Conservation (phyloP, 495 filamentous ascomycete genomes). For the Penicillium chermesinum region DNA sequence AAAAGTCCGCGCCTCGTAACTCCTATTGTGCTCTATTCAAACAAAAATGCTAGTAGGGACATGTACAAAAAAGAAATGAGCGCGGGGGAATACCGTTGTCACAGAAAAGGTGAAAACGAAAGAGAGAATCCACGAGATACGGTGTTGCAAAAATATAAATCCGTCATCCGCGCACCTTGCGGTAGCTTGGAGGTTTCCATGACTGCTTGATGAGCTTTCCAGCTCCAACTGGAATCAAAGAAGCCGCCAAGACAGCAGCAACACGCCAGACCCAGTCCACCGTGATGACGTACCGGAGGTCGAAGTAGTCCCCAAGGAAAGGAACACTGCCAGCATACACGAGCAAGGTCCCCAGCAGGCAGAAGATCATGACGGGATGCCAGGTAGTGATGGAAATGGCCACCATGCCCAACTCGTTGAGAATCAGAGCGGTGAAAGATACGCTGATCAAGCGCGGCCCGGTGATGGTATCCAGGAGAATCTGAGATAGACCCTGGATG, state of each 20-base stretch:
- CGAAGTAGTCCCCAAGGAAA: constrained; percentile 85
- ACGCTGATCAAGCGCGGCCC: constrained; percentile 77
- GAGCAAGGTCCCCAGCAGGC: constrained; percentile 71
- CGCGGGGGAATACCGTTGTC: not conserved
- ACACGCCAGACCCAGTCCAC: constrained; percentile 88
- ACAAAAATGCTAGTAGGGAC: constrained; percentile 12
- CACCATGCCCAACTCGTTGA: constrained; percentile 97
- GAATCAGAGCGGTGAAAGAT: constrained; percentile 82
- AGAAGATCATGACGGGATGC: constrained; percentile 90
- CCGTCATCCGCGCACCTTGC: constrained; percentile 79
- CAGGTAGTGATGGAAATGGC: constrained; percentile 94
- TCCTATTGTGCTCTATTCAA: constrained; percentile 14
- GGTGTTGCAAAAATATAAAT: too few species aligned
- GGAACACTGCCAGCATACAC: constrained; percentile 80
- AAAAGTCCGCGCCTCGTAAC: constrained; percentile 1
- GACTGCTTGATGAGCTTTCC: constrained; percentile 77
- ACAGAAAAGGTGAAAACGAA: not conserved
- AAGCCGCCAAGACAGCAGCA: constrained; percentile 68
- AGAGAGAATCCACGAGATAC: too few species aligned
- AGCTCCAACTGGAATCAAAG: constrained; percentile 78
- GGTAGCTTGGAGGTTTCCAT: constrained; percentile 87
- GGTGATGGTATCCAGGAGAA: constrained; percentile 70
- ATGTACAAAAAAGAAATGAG: constrained; percentile 11
- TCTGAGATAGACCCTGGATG: constrained; percentile 87
- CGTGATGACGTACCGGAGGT: constrained; percentile 72